These are phyloP conservation scores for Pseudogymnoascus sp. DNA, from an alignment of 2,329 filamentous ascomycete genomes.

Conservation along the genomic window DNA sequence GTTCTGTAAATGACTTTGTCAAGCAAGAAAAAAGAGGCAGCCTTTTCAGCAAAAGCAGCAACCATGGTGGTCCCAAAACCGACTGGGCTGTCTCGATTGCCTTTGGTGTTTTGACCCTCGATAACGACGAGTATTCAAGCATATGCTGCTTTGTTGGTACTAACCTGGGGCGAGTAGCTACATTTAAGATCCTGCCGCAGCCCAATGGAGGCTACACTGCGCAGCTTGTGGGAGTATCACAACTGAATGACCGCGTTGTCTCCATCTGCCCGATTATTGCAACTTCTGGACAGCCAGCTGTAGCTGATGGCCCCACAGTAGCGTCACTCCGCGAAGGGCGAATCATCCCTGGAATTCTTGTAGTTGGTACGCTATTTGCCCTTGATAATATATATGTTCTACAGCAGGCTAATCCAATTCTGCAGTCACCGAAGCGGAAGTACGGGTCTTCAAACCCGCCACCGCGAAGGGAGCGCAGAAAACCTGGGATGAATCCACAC, in stretches of 20 bases:
- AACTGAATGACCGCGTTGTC: slow-evolving; percentile 62
- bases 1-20: slow-evolving; percentile 61
- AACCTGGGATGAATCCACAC: slow-evolving; percentile 62
- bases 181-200: slow-evolving; percentile 81
- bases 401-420: slow-evolving; percentile 10
- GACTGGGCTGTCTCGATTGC: slow-evolving; percentile 79
- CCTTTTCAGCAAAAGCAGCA: slow-evolving; percentile 52
- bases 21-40: slow-evolving; percentile 70
- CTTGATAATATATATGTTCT: not conserved
- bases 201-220: slow-evolving; percentile 60
- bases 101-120: slow-evolving; percentile 87
- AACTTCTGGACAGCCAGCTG: slow-evolving; percentile 65
- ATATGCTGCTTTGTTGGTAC: slow-evolving; percentile 90
- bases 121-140: slow-evolving; percentile 91
- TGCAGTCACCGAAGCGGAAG: slow-evolving; percentile 55
- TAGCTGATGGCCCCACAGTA: slow-evolving; percentile 66
- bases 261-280: slow-evolving; percentile 71
- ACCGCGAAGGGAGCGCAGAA: slow-evolving; percentile 85
- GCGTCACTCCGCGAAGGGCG: slow-evolving; percentile 65
- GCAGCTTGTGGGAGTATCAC: slow-evolving; percentile 58
- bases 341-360: slow-evolving; percentile 69
- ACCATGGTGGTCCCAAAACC: slow-evolving; percentile 37
- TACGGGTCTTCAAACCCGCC: slow-evolving; percentile 81
- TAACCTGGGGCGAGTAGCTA: slow-evolving; percentile 70
- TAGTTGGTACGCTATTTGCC: slow-evolving; percentile 50